phyloP scores from a whole-genome alignment of 495 filamentous ascomycete species.

The Evansstolkia leycettana region DNA sequence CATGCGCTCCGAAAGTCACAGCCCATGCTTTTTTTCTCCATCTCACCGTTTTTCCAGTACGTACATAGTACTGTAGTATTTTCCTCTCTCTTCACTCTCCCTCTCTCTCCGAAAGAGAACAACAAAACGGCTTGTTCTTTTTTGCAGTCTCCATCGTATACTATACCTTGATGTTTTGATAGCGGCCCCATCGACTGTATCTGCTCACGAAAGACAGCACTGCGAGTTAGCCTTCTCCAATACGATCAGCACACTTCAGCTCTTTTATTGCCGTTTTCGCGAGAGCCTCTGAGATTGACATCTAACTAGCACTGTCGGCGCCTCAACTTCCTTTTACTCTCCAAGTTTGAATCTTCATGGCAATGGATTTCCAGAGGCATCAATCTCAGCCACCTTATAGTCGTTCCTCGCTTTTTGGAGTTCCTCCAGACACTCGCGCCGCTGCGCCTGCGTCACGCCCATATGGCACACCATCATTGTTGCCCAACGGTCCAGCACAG shows the following conservation, averaged over 20 bases:
- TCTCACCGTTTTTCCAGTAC: conserved; percentile 1
- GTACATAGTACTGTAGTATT: no score
- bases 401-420: conserved; percentile 14
- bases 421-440: conserved; percentile 14
- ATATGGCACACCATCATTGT: conserved; percentile 3
- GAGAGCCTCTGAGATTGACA: not conserved
- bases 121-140: not conserved
- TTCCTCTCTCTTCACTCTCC: not conserved
- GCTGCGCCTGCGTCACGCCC: conserved; percentile 13
- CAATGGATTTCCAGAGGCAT: conserved; percentile 10
- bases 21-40: not conserved
- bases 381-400: conserved; percentile 8
- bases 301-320: not conserved
- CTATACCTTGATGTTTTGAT: not conserved
- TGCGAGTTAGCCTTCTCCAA: no score
- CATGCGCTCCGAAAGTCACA: not conserved
- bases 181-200: no score
- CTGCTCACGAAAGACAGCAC: no score
- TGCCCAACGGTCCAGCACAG: conserved; percentile 6
- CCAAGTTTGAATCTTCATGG: not conserved
- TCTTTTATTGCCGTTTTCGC: not conserved
- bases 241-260: not conserved
- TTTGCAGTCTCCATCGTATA: not conserved
- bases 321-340: no score
- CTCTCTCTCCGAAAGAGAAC: not conserved